Evolutionary conservation across 768 basidiomycete genomes (phyloP), one percentile per base, ranked within the genome.

Genomic region (Hirschioporus abietinus): DNA sequence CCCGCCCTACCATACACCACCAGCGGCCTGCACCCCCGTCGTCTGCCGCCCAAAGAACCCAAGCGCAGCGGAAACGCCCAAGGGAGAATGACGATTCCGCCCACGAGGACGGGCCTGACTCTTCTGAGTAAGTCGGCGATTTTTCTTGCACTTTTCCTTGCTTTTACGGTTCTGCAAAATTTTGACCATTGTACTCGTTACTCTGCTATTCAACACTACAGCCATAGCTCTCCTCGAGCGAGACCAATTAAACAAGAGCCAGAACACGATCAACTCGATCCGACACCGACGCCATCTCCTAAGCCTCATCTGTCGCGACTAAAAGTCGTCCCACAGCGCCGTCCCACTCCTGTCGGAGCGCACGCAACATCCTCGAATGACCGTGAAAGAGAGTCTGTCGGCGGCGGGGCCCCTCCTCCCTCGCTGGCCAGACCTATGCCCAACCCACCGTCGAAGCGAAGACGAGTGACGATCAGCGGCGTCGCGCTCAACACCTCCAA

Each of bases 381-480:
- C 15, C 42, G 42, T 15, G 42, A 52, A 12, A 12, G 42, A 12
- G 42, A 52, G 4, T 2, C 20, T 15, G 18, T 15, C 20, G 60
- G 24, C 59, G 69, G 25, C 15, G 71, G 72, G 66, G 75, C 78
- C 10, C 82, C 80, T 17, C 74, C 82, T 30, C 79, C 82, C 0
- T 81, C 84, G 60, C 75, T 72, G 66, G 68, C 78, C 35, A 80
- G 74, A 62, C 82, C 84, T 63, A 17, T 25, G 60, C 42, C 42
- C 42, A 52, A 52, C 42, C 73, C 70, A 23, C 76, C 78, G 7
- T 75, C 79, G 27, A 89, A 90, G 83, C 87, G 83, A 69, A 86
- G 91, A 69, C 86, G 91, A 59, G 85, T 89, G 67, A 91, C 90
- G 58, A 81, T 90, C 75, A 86, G 84, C 72, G 88, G 89, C 67